phyloP scores from a whole-genome alignment of 2,329 filamentous ascomycete species.

The Calonectria honghensis region DNA sequence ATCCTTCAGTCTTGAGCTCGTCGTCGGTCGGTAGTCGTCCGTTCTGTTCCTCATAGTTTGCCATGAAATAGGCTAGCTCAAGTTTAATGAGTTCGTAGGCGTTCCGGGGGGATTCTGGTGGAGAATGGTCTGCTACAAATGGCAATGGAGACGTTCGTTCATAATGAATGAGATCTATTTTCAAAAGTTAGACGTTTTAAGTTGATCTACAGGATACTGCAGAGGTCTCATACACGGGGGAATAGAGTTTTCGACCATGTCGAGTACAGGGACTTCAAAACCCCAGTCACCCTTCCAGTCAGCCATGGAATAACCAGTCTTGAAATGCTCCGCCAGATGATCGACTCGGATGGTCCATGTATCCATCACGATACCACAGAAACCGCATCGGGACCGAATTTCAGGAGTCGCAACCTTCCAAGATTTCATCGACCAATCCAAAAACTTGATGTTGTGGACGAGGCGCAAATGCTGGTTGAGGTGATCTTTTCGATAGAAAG shows the following conservation, averaged over 20 bases:
- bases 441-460: constrained; percentile 78
- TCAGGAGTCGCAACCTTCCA: constrained; percentile 78
- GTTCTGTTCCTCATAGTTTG: constrained; percentile 65
- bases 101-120: constrained; percentile 70
- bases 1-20: constrained; percentile 75
- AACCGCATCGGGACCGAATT: constrained; percentile 79
- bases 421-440: constrained; percentile 78
- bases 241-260: constrained; percentile 80
- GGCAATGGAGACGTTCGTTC: constrained; percentile 75
- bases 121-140: constrained; percentile 67
- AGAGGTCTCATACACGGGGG: constrained; percentile 75
- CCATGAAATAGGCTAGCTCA: constrained; percentile 72
- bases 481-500: constrained; percentile 81
- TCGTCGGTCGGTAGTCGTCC: constrained; percentile 68
- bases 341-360: constrained; percentile 77
- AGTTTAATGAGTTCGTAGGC: constrained; percentile 78
- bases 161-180: constrained; percentile 77
- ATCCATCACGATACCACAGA: constrained; percentile 77
- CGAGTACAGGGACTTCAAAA: constrained; percentile 76
- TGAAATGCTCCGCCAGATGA: constrained; percentile 81
- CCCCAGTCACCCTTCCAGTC: constrained; percentile 84
- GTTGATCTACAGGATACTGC: constrained; percentile 60
- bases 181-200: constrained; percentile 64
- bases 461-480: constrained; percentile 79
- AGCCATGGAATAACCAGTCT: constrained; percentile 79